Evolutionary conservation across 169 alveolate genomes (phyloP).

Genomic region (Eimeria zaria): DNA sequence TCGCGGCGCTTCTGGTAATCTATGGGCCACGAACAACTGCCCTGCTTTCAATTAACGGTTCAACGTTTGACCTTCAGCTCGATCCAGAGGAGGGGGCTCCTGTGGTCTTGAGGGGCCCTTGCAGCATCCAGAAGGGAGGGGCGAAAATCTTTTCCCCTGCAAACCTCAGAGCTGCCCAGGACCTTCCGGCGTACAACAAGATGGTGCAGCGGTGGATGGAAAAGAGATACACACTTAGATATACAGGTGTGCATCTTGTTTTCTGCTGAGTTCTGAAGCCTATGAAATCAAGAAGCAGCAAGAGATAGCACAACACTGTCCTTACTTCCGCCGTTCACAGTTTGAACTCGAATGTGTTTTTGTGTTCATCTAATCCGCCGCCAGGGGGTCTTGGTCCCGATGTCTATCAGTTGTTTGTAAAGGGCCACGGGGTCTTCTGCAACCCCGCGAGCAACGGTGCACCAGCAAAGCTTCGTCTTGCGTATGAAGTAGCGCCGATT

Average conservation of each 20-base stretch:
- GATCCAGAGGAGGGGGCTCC: constrained; percentile 1
- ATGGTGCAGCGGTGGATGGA: constrained; percentile 90
- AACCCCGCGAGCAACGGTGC: constrained; percentile 88
- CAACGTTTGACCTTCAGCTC: constrained; percentile 53
- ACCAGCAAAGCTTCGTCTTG: constrained; percentile 88
- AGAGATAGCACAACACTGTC: neutral
- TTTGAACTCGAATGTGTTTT: neutral
- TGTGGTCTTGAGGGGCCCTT: constrained; percentile 63
- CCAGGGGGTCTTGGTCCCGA: constrained; percentile 95
- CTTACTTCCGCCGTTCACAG: neutral
- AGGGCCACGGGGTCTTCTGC: constrained; percentile 92
- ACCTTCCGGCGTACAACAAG: constrained; percentile 88
- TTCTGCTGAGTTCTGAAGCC: neutral
- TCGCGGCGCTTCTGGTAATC: constrained; percentile 77
- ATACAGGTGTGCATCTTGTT: constrained; percentile 83
- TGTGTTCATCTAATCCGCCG: neutral
- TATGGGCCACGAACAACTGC: constrained; percentile 86
- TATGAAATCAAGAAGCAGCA: neutral
- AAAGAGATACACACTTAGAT: constrained; percentile 90
- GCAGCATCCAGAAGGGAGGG: constrained; percentile 35
- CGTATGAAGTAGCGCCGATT: constrained; percentile 81
- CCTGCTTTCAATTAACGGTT: constrained; percentile 60
- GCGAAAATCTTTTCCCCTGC: constrained; percentile 94
- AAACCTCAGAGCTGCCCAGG: constrained; percentile 90
- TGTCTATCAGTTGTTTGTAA: constrained; percentile 91